Percentiles rank a stretch among this genome's conserved stretches.
phyloP scores from a whole-genome alignment of 1,139 yeast genomes.

The Kodamaea arcana region DNA sequence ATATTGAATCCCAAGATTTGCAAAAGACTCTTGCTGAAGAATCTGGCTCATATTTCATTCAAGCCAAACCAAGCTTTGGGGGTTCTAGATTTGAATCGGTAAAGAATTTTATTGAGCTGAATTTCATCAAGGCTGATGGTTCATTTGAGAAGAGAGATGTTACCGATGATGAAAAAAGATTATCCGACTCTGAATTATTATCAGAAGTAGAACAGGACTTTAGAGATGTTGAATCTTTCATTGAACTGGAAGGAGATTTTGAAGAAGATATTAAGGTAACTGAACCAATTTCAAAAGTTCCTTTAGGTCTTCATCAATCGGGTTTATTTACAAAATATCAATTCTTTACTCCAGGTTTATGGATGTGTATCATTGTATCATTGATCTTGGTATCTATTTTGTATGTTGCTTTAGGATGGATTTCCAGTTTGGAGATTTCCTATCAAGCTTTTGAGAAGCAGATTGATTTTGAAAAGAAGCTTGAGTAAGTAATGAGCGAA shows the following conservation, averaged over 20 bases:
- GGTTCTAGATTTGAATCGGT: conserved; percentile 17
- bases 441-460: conserved; percentile 72
- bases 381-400: conserved; percentile 50
- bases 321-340: conserved; percentile 34
- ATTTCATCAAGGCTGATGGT: conserved; percentile 15
- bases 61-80: conserved; percentile 29
- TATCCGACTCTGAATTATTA: conserved; percentile 11
- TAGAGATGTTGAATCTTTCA: conserved; percentile 29
- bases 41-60: conserved; percentile 20
- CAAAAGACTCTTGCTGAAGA: conserved; percentile 16
- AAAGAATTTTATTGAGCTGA: conserved; percentile 21
- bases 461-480: conserved; percentile 59
- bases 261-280: conserved; percentile 20
- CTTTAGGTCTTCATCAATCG: conserved; percentile 12
- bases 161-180: conserved; percentile 9
- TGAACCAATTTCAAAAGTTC: conserved; percentile 1
- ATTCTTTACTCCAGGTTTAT: conserved; percentile 54
- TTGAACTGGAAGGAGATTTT: conserved; percentile 25
- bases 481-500: too few relatives aligned
- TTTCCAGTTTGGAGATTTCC: conserved; percentile 58
- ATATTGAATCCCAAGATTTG: conserved; percentile 18
- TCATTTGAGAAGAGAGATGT: conserved; percentile 18
- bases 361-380: conserved; percentile 61
- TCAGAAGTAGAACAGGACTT: conserved; percentile 34
- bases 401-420: conserved; percentile 56